These are phyloP conservation scores for Protomyces inundatus DNA, from an alignment of 1,139 yeast genomes.

Conservation along the genomic window DNA sequence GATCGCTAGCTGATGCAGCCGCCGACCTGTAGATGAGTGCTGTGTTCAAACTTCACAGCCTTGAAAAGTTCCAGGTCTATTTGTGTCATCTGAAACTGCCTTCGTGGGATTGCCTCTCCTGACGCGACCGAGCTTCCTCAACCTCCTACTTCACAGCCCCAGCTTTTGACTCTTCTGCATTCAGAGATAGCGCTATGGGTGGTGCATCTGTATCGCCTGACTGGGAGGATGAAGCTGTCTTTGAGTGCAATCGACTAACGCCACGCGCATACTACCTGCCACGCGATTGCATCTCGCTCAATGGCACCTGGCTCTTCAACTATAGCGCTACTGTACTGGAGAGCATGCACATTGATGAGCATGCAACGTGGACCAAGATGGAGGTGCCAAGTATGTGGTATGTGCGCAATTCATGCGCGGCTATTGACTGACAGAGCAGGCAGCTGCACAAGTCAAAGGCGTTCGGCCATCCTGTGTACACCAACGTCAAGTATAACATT, in stretches of 20 bases:
- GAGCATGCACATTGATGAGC: conserved; percentile 34
- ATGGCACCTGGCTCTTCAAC: conserved; percentile 40
- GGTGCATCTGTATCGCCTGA: conserved; percentile 3
- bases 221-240: conserved; percentile 38
- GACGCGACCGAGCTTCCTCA: no score
- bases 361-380: conserved; percentile 32
- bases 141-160: no score
- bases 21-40: no score
- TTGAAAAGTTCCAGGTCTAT: no score
- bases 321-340: conserved; percentile 34
- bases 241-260: conserved; percentile 33
- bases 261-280: conserved; percentile 37
- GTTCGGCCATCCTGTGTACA: conserved; percentile 39
- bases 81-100: no score
- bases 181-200: background rate
- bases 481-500: conserved; percentile 40
- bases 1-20: no score
- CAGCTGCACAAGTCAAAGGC: conserved; percentile 36
- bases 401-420: background rate
- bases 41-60: no score
- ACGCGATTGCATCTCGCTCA: conserved; percentile 32
- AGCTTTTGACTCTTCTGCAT: no score
- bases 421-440: background rate
- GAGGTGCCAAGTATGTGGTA: conserved; percentile 44
- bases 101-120: no score